A percentile compares a stretch with the other conserved stretches of the same genome.
Evolutionary conservation across 2,329 filamentous ascomycete genomes (phyloP).

Genomic region (Penicillium olsonii): DNA sequence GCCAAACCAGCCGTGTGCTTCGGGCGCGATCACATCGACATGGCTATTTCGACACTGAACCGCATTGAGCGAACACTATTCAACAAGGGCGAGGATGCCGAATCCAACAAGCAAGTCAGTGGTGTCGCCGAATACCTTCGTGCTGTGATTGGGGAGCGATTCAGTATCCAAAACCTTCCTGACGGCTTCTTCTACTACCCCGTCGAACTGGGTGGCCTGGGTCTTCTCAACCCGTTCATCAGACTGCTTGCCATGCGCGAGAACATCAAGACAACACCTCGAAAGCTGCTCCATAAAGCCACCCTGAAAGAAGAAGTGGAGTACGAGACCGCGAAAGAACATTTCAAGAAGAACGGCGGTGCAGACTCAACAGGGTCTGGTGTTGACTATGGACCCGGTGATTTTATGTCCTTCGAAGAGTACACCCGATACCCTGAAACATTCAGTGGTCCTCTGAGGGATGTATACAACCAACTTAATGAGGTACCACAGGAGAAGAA

Average conservation of each 20-base stretch:
- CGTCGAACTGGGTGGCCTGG: constrained; percentile 53
- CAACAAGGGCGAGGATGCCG: constrained; percentile 24
- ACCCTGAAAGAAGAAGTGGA: constrained; percentile 54
- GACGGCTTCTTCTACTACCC: constrained; percentile 58
- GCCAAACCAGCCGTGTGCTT: constrained; percentile 58
- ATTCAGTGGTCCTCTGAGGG: constrained; percentile 29
- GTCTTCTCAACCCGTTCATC: constrained; percentile 54
- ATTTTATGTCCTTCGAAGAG: constrained; percentile 45
- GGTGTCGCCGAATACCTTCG: constrained; percentile 61
- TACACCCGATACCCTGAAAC: constrained; percentile 39
- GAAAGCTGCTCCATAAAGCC: constrained; percentile 34
- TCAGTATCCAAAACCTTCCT: constrained; percentile 50
- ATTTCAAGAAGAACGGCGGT: constrained; percentile 30
- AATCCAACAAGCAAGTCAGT: constrained; percentile 16
- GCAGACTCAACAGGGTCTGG: constrained; percentile 1
- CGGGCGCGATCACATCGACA: constrained; percentile 57
- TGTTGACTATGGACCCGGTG: constrained; percentile 12
- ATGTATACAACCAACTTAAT: constrained; percentile 36
- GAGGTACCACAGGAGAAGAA: constrained; percentile 34
- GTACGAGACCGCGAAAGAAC: constrained; percentile 48
- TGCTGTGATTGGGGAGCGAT: constrained; percentile 53
- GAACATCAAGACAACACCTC: constrained; percentile 40
- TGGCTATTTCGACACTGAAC: constrained; percentile 54
- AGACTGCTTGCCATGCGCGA: constrained; percentile 50
- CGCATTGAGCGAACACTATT: constrained; percentile 57